Evolutionary conservation across 2,329 filamentous ascomycete genomes (phyloP).

Genomic region (Podosphaera aphanis): DNA sequence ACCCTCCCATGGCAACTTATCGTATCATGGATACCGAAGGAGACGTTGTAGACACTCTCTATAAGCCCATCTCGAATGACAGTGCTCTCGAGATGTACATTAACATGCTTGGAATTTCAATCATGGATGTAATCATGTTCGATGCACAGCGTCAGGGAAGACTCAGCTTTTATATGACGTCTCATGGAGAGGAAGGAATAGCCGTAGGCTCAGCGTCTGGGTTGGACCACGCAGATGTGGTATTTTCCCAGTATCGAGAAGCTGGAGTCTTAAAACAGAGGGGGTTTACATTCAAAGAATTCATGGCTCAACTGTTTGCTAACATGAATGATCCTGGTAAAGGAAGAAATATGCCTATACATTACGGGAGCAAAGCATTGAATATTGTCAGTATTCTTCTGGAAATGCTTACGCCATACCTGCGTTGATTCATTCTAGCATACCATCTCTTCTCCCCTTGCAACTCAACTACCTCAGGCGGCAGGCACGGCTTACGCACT

Average conservation of each 20-base stretch:
- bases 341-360: constrained; percentile 90
- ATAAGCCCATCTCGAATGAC: constrained; percentile 23
- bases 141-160: constrained; percentile 66
- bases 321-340: constrained; percentile 59
- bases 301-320: constrained; percentile 88
- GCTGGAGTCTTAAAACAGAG: constrained; percentile 76
- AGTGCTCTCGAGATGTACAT: constrained; percentile 18
- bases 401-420: too few relatives aligned
- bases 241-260: constrained; percentile 89
- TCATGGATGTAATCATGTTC: constrained; percentile 97
- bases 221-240: constrained; percentile 59
- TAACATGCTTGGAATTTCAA: constrained; percentile 44
- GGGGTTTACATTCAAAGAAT: constrained; percentile 66
- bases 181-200: constrained; percentile 43
- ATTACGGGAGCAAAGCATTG: constrained; percentile 67
- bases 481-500: constrained; percentile 70
- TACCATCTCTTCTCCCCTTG: constrained; percentile 65
- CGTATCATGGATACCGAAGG: constrained; percentile 80
- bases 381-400: constrained; percentile 42
- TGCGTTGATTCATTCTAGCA: constrained; percentile 26
- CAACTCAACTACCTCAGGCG: constrained; percentile 75
- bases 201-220: constrained; percentile 74
- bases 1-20: constrained; percentile 68
- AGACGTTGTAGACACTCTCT: constrained; percentile 49
- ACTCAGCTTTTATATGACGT: constrained; percentile 67